Evolutionary conservation across 176 grass and related monocot species (phyloP).

Genomic region (Avena atlantica): DNA sequence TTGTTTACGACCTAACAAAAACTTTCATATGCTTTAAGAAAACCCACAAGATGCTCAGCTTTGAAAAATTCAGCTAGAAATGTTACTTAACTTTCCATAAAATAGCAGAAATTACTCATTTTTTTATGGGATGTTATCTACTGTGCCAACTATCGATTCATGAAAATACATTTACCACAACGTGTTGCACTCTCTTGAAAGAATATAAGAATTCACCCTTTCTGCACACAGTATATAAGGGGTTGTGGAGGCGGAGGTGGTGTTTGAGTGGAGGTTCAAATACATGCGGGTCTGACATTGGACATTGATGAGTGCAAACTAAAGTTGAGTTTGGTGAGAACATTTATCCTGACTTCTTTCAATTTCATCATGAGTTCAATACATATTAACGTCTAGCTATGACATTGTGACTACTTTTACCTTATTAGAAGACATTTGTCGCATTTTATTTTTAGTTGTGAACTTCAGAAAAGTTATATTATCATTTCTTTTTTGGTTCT

Average conservation of each 20-base stretch:
- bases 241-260: not conserved
- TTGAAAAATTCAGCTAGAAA: no score
- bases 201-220: no score
- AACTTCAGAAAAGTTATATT: no score
- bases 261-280: not conserved
- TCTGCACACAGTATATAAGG: not conserved
- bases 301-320: not conserved
- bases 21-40: no score
- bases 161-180: not conserved
- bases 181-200: not conserved
- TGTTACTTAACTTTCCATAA: no score
- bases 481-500: no score
- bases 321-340: not conserved
- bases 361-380: not conserved
- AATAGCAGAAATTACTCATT: no score
- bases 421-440: no score
- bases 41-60: no score
- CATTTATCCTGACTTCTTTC: not conserved
- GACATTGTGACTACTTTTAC: not conserved
- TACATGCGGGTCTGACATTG: not conserved
- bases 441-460: no score
- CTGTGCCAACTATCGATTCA: not conserved
- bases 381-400: not conserved
- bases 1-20: no score
- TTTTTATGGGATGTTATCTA: no score